Evolutionary conservation across 495 filamentous ascomycete species (phyloP).

Genomic region (Neurospora cerealis): DNA sequence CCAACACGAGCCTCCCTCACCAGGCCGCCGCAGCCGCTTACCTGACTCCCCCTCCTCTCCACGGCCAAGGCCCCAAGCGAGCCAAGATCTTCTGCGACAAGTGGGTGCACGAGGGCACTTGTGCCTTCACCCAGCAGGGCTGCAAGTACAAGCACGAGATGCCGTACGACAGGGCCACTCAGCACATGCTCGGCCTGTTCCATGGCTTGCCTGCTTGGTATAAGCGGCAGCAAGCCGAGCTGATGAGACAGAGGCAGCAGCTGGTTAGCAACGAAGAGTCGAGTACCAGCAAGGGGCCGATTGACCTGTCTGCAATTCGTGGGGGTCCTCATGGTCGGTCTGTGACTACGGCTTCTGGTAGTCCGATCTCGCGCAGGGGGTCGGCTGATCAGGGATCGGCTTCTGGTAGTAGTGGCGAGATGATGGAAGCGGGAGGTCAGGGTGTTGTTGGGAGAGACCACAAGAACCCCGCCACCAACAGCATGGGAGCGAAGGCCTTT

Average conservation of each 20-base stretch:
- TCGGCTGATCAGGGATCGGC: background rate
- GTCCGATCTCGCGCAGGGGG: background rate
- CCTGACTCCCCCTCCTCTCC: background rate
- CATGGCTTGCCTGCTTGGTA: conserved; percentile 43
- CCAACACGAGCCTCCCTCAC: background rate
- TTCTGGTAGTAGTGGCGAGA: background rate
- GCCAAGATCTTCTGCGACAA: conserved; percentile 73
- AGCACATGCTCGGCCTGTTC: conserved; percentile 53
- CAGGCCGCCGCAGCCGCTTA: conserved; percentile 1
- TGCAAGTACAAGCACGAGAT: conserved; percentile 85
- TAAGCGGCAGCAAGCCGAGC: conserved; percentile 38
- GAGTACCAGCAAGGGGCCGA: background rate
- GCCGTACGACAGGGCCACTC: conserved; percentile 50
- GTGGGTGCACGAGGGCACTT: conserved; percentile 76
- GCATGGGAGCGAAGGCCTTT: background rate
- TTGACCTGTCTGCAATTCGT: background rate
- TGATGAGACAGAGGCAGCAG: conserved; percentile 6
- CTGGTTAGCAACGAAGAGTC: background rate
- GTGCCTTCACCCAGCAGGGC: conserved; percentile 74
- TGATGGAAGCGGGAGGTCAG: background rate
- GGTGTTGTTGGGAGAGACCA: background rate
- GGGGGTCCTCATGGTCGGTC: background rate
- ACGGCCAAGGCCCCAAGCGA: conserved; percentile 20
- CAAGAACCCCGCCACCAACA: background rate
- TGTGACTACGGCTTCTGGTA: background rate